Evolutionary conservation across 2,329 filamentous ascomycete genomes (phyloP).

Genomic region (Apiospora koreana): DNA sequence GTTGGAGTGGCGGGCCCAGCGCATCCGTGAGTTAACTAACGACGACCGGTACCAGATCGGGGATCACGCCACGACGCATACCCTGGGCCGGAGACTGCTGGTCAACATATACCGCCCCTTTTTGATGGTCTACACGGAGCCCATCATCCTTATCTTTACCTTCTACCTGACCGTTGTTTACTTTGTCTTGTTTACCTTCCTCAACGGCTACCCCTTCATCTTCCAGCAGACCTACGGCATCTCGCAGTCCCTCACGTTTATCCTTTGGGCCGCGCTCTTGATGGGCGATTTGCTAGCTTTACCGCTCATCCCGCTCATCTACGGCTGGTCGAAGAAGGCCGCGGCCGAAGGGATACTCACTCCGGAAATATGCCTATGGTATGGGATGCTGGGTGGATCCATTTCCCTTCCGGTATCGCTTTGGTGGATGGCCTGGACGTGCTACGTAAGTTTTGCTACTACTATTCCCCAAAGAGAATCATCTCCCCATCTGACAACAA

Average conservation of each 20-base stretch:
- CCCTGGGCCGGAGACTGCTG: constrained; percentile 23
- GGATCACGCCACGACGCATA: constrained; percentile 22
- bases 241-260: constrained; percentile 37
- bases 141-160: constrained; percentile 41
- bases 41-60: constrained; percentile 26
- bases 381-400: constrained; percentile 40
- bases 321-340: constrained; percentile 26
- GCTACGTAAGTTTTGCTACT: not conserved
- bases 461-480: no score
- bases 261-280: constrained; percentile 40
- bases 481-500: constrained; percentile 18
- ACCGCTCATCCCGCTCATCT: constrained; percentile 28
- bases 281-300: constrained; percentile 36
- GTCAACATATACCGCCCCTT: constrained; percentile 27
- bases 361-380: constrained; percentile 37
- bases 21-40: constrained; percentile 26
- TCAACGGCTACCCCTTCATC: constrained; percentile 48
- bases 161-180: constrained; percentile 52
- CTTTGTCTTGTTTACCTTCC: constrained; percentile 50
- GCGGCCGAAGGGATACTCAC: constrained; percentile 16
- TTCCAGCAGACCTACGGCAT: constrained; percentile 42
- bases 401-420: constrained; percentile 40
- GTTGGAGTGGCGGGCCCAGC: constrained; percentile 28
- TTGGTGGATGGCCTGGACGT: constrained; percentile 48
- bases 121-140: constrained; percentile 35